Percentiles rank a stretch among this genome's conserved stretches.
Evolutionary conservation across 768 basidiomycete species (phyloP).

Genomic region (Lactifluus subvellereus): DNA sequence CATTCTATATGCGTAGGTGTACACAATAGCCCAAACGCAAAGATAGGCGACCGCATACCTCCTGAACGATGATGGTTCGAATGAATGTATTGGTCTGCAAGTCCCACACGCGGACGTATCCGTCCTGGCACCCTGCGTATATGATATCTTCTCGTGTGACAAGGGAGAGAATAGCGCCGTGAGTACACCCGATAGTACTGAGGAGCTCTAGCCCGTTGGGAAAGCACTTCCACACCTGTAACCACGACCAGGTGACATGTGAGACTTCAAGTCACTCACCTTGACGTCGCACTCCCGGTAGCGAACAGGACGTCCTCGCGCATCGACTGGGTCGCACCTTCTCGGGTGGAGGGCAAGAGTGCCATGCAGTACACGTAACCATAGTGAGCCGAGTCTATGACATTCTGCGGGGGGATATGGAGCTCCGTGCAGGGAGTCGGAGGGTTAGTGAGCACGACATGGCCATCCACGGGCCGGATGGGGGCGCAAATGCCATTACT

Average conservation of each 20-base stretch:
- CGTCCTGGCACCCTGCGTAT: slow-evolving; percentile 92
- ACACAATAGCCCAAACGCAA: background rate
- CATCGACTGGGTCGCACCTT: slow-evolving; percentile 33
- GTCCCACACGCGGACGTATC: slow-evolving; percentile 87
- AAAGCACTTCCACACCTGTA: slow-evolving; percentile 66
- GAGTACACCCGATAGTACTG: slow-evolving; percentile 64
- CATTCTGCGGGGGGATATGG: slow-evolving; percentile 58
- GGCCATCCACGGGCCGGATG: slow-evolving; percentile 26
- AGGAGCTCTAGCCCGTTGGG: slow-evolving; percentile 40
- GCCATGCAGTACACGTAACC: slow-evolving; percentile 90
- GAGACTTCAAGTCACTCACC: slow-evolving; percentile 35
- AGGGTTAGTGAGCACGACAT: slow-evolving; percentile 26
- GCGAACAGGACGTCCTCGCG: slow-evolving; percentile 46
- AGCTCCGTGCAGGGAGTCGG: slow-evolving; percentile 37
- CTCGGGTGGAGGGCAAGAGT: slow-evolving; percentile 37
- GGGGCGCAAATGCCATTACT: slow-evolving; percentile 43
- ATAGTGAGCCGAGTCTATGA: slow-evolving; percentile 86
- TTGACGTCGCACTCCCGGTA: slow-evolving; percentile 92
- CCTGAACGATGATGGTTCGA: slow-evolving; percentile 79
- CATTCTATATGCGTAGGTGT: slow-evolving; percentile 40
- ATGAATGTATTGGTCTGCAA: slow-evolving; percentile 84
- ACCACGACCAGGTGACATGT: background rate
- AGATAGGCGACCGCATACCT: slow-evolving; percentile 40
- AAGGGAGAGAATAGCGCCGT: slow-evolving; percentile 81
- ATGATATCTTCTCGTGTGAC: slow-evolving; percentile 70